Evolutionary conservation across 495 filamentous ascomycete species (phyloP).

Genomic region (Neurospora africana): DNA sequence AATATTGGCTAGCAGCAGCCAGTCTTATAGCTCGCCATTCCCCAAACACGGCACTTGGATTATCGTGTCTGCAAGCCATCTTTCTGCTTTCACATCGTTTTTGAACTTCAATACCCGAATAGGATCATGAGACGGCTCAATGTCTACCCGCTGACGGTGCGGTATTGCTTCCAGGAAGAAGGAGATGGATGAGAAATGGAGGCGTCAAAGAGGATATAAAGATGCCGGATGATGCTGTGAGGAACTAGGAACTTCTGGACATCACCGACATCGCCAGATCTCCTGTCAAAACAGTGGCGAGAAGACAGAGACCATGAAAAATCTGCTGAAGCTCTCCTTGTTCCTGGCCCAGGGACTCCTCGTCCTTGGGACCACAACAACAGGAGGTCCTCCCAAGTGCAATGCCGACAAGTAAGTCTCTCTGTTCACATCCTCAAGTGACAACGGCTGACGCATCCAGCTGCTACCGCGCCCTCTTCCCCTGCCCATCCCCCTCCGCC

Average conservation of each 20-base stretch:
- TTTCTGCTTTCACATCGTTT: neutral
- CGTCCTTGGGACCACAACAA: neutral
- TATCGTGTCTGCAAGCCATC: neutral
- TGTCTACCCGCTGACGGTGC: neutral
- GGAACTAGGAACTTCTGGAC: too few relatives aligned
- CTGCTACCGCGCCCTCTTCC: constrained; percentile 17
- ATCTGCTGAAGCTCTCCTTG: neutral
- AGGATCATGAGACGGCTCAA: neutral
- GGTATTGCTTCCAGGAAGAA: neutral
- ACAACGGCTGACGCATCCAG: neutral
- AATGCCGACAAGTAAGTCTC: neutral
- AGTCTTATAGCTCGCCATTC: neutral
- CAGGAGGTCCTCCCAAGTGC: neutral
- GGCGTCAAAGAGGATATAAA: neutral
- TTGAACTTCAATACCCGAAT: neutral
- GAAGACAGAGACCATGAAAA: neutral
- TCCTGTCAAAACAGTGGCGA: neutral
- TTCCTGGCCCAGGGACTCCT: neutral
- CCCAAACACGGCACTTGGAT: neutral
- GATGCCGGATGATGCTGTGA: neutral
- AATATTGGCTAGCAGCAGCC: neutral
- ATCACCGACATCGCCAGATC: neutral
- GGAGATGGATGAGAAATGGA: neutral
- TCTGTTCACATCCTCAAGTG: neutral
- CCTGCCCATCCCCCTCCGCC: constrained; percentile 8